Base-by-base conservation (phyloP, 208 protist genomes). In the Acanthamoeba lenticulata region DNA sequence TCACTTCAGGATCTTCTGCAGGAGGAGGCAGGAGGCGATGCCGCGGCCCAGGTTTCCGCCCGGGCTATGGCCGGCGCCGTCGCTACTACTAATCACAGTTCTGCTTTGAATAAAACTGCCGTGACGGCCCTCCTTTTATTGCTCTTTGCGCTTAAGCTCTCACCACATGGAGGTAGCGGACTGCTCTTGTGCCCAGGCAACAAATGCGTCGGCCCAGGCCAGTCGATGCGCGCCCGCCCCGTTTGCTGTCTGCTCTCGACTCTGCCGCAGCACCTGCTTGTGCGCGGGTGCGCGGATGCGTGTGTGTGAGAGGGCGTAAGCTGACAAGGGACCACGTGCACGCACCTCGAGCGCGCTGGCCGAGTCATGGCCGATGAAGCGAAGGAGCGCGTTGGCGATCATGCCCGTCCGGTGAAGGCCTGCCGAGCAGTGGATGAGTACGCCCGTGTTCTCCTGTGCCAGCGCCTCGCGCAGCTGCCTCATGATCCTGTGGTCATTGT, bases 371-470 rank as follows among this genome's bases (percentile, higher is more conserved):
- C 74, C 74, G 42, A 85, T 57, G 42, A 85, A 85, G 15, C 74
- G 74, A 24, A 85, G 74, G 42, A 85, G 74, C 1, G 74, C 74
- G 44, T 85, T 85, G 74, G 74, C 74, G 27, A 85, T 85, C 74
- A 85, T 85, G 4, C 74, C 74, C n/a, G 74, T 85, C 15, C 74
- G 38, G 11, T 85, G 74, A 2, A 85, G 74, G 44, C 74, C 74
- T 29, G 74, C 74, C 4, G 74, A 85, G 44, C 74, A 85, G 29
- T 85, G 74, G 27, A 85, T 57, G 7, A 85, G 44, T 42, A 85
- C 74, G 7, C 74, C 74, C n/a, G 42, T 85, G 74, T 21, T 42
- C 15, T 85, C 74, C 32, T 85, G 27, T 2, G 74, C 74, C 74
- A 85, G 44, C n/a, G 42, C 74, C n/a, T 85, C 74, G 6, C n/a